phyloP scores from a whole-genome alignment of 345 rosid species.

The Eucalyptus regnans region DNA sequence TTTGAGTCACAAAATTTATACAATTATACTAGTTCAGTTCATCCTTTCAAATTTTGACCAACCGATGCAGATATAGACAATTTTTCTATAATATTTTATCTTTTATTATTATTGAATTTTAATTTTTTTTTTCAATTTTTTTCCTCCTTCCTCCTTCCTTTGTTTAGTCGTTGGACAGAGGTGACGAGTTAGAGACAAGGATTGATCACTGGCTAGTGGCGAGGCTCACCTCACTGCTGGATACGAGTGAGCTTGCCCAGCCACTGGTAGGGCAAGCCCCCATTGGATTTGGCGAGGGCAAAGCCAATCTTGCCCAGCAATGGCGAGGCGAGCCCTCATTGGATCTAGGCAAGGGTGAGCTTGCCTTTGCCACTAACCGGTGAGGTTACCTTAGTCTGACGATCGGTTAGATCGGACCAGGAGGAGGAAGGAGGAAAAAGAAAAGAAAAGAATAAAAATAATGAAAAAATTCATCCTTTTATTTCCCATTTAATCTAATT shows the following conservation, averaged over 20 bases:
- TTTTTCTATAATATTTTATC: no score
- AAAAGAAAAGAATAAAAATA: no score
- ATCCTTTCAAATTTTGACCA: fast-evolving
- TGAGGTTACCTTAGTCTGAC: fast-evolving
- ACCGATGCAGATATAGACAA: fast-evolving
- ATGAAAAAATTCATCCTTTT: no score
- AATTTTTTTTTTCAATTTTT: no score
- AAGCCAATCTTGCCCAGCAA: fast-evolving
- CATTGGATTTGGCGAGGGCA: fast-evolving
- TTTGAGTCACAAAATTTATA: no score
- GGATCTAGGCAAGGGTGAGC: no score
- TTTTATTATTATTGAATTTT: no score
- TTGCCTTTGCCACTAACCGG: fast-evolving
- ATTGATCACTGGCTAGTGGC: fast-evolving
- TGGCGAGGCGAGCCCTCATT: fast-evolving
- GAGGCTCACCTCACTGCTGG: fast-evolving
- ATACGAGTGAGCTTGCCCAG: fast-evolving
- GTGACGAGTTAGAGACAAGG: fast-evolving
- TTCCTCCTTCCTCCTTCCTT: no score
- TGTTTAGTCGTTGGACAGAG: fast-evolving
- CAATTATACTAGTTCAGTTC: fast-evolving
- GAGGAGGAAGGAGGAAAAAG: no score
- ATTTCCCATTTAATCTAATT: no score
- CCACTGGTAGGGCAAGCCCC: fast-evolving
- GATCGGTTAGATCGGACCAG: fast-evolving